phyloP scores from a whole-genome alignment of 331 rosid species.

The Cydonia oblonga region DNA sequence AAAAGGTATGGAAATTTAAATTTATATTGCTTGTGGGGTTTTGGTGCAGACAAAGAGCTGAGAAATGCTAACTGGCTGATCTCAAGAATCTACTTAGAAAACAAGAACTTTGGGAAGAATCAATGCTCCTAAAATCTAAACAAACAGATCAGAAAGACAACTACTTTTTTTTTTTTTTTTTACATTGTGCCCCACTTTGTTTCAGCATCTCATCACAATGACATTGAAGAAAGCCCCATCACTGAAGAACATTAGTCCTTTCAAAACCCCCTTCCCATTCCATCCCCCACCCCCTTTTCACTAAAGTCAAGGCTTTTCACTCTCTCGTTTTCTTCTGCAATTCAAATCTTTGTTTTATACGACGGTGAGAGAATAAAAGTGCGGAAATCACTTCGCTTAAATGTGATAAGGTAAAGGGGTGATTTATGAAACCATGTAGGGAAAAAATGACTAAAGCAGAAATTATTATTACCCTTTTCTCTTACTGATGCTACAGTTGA shows the following conservation, averaged over 20 bases:
- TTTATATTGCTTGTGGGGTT: constrained; percentile 3
- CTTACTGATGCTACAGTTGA: neutral
- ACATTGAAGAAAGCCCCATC: constrained; percentile 12
- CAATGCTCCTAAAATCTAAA: constrained; percentile 16
- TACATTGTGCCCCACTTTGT: constrained; percentile 19
- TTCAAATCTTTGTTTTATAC: neutral
- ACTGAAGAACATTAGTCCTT: constrained; percentile 14
- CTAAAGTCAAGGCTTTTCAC: neutral
- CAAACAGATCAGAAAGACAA: constrained; percentile 17
- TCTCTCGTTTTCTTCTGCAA: neutral
- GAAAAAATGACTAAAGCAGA: neutral
- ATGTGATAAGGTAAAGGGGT: neutral
- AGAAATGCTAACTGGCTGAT: constrained; percentile 22
- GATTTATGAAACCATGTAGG: neutral
- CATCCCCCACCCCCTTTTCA: neutral
- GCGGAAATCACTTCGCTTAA: neutral
- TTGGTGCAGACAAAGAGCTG: constrained; percentile 17
- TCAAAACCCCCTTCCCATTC: constrained; percentile 2
- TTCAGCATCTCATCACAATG: constrained; percentile 20
- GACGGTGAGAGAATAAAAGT: neutral
- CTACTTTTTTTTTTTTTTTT: neutral
- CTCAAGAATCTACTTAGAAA: constrained; percentile 23
- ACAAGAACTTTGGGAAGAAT: constrained; percentile 6
- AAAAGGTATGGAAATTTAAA: neutral
- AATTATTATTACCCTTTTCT: neutral